Base-by-base conservation (phyloP, 2,329 filamentous ascomycete genomes). In the Aspergillus sp. region DNA sequence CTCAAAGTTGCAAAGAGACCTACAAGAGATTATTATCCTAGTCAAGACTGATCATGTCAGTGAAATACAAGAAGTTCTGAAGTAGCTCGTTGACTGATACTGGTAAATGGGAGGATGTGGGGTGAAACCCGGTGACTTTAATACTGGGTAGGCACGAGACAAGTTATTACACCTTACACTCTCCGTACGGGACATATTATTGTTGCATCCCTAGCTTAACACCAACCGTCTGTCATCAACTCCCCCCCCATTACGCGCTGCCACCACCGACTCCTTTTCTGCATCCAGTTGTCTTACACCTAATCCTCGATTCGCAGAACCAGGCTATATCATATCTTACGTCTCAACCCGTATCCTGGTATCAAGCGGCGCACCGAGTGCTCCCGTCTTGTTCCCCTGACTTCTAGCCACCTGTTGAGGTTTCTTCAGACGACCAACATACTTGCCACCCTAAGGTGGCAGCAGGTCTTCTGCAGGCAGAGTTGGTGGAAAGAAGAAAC, bases 161-260 rank as follows among this genome's bases (percentile, higher is more conserved):
- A 14, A 42, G 14, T 42, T 12, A 12, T 16, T 36, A 36, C 32
- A 12, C 32, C 32, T 36, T 36, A 42, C 36, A 16, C 36, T n/a
- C 36, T 42, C 36, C 49, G 49, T 16, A 51, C 16, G 22, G 24
- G 32, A 32, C 52, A 55, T 60, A 56, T 46, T 47, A 54, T 61
- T 56, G 52, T 54, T 57, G 46, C 54, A 57, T 59, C 62, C 63
- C 59, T 61, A 63, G 59, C 58, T 57, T 58, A n/a, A 46, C n/a
- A 32, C 49, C 10, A 26, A 36, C 47, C 42, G 49, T 46, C 63
- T 49, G 60, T 61, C 62, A 63, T 47, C 56, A 42, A n/a, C 31
- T 20, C 24, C 42, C 42, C 42, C 29, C 26, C 26, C 7, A 24
- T 36, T 36, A 24, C 24, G 50, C 46, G 49, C 55, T 9, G 55